Conservation (phyloP, 257 asterid species). For the Plantago major region DNA sequence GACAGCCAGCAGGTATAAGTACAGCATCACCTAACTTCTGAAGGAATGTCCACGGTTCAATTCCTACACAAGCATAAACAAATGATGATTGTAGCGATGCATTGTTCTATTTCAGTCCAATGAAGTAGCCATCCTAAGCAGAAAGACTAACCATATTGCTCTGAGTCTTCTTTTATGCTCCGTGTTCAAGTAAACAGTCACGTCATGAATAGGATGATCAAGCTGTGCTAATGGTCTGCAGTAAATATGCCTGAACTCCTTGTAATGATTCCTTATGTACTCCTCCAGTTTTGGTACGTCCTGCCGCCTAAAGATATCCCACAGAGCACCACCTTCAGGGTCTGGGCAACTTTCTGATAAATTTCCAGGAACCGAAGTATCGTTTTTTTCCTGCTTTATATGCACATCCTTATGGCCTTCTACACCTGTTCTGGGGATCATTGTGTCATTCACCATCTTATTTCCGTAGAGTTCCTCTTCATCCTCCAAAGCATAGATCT, state of each 20-base stretch:
- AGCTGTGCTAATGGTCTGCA: conserved; percentile 24
- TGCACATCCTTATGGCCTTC: conserved; percentile 15
- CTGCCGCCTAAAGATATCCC: conserved; percentile 91
- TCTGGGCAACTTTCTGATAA: conserved; percentile 25
- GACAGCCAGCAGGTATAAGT: conserved; percentile 87
- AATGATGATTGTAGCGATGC: conserved; percentile 2
- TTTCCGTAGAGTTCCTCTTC: conserved; percentile 33
- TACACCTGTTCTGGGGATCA: conserved; percentile 20
- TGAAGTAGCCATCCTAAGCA: no score
- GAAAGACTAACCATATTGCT: no score
- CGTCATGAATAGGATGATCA: no score
- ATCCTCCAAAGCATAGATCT: conserved; percentile 55
- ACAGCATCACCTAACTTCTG: conserved; percentile 87
- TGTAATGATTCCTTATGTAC: conserved; percentile 44
- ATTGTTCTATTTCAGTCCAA: no score
- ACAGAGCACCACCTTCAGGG: conserved; percentile 71
- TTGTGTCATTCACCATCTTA: conserved; percentile 8
- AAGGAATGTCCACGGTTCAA: conserved; percentile 86
- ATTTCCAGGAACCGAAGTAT: conserved; percentile 17
- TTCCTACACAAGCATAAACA: conserved; percentile 39
- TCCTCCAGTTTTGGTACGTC: conserved; percentile 69
- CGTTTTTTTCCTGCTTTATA: conserved; percentile 16
- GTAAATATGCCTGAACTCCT: conserved; percentile 50
- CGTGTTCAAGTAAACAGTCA: no score
- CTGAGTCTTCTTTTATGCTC: no score